Percentiles rank a stretch among this genome's conserved stretches.
phyloP scores from a whole-genome alignment of 202 grass and related monocot species.

The Brachypodium distachyon region DNA sequence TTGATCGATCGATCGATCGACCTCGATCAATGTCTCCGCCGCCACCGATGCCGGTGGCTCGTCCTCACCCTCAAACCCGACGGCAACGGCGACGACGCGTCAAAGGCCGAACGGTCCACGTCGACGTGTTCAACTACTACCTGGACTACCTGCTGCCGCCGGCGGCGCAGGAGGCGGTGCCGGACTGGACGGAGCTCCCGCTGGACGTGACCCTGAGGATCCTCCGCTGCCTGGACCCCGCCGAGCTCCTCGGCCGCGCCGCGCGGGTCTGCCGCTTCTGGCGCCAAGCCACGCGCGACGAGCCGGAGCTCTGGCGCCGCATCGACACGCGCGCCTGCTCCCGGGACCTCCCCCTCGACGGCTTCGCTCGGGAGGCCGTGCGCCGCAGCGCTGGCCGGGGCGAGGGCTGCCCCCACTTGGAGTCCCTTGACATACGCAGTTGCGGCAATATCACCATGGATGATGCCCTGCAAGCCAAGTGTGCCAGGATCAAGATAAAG shows the following conservation, averaged over 20 bases:
- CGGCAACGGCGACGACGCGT: too few relatives aligned
- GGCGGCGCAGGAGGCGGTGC: neutral
- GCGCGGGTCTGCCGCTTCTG: neutral
- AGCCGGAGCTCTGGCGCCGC: conserved; percentile 8
- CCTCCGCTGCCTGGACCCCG: neutral
- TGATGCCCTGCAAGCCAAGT: neutral
- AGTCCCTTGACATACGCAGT: neutral
- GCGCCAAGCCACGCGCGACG: neutral
- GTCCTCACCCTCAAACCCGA: too few relatives aligned
- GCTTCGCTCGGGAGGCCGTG: neutral
- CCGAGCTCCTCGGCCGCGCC: neutral
- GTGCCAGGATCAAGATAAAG: neutral
- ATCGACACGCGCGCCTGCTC: neutral
- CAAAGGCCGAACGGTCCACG: neutral
- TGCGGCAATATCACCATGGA: neutral
- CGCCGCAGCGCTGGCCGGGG: neutral
- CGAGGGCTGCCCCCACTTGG: neutral
- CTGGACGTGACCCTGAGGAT: neutral
- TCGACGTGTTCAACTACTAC: neutral
- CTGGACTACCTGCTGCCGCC: neutral
- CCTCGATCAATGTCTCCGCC: too few relatives aligned
- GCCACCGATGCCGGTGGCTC: neutral
- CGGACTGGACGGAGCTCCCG: neutral
- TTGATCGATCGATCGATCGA: too few relatives aligned
- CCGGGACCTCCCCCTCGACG: neutral